Conservation (phyloP, 352 stramenopile genomes). For the Phytophthora multivora region DNA sequence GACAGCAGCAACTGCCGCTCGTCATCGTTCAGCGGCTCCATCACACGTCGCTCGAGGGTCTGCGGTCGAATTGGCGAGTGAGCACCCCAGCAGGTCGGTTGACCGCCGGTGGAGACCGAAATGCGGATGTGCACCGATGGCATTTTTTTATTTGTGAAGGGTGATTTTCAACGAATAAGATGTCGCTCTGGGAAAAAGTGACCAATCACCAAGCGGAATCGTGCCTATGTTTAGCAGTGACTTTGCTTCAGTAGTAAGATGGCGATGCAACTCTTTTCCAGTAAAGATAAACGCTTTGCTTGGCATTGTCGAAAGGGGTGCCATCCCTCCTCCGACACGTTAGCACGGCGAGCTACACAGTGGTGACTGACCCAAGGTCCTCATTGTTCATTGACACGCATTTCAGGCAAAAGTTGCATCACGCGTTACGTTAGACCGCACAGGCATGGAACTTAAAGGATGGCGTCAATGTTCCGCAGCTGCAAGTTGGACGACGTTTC, state of each 20-base stretch:
- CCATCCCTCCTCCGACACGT: too few relatives aligned
- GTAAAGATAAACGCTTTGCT: slow-evolving; percentile 9
- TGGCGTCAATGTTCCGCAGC: too few relatives aligned
- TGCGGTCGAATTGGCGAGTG: slow-evolving; percentile 16
- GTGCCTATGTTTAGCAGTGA: not conserved
- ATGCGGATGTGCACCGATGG: slow-evolving; percentile 10
- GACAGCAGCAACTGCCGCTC: slow-evolving; percentile 27
- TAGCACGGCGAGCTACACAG: too few relatives aligned
- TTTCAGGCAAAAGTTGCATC: too few relatives aligned
- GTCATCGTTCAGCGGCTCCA: slow-evolving; percentile 32
- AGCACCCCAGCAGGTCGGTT: not conserved
- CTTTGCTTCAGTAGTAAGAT: not conserved
- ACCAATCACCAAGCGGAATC: not conserved
- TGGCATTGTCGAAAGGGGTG: not conserved
- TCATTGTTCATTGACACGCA: too few relatives aligned
- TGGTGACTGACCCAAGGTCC: too few relatives aligned
- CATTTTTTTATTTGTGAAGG: not conserved
- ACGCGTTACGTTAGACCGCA: too few relatives aligned
- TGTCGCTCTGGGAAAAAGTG: not conserved
- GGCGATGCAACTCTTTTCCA: slow-evolving; percentile 5
- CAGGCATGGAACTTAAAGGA: too few relatives aligned
- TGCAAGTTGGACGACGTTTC: too few relatives aligned
- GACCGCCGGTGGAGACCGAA: not conserved
- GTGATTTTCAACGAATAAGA: slow-evolving; percentile 26
- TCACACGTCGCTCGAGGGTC: not conserved